phyloP scores from a whole-genome alignment of 2,329 filamentous ascomycete species.

The Hypomyces rosellus region DNA sequence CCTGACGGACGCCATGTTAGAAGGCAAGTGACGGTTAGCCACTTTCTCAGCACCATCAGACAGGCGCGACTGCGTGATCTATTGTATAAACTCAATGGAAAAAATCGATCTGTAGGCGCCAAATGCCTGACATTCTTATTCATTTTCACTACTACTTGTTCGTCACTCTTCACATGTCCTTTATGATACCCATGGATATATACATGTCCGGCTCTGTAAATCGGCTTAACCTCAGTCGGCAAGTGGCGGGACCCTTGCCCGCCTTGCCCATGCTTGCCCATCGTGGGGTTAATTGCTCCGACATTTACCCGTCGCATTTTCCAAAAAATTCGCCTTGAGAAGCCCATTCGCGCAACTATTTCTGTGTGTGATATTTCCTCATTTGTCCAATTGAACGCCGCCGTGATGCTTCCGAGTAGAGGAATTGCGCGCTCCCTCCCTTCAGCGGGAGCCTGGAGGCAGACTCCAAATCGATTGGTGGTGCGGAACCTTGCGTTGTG shows the following conservation, averaged over 20 bases:
- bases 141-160: no score
- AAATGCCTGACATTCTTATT: conserved; percentile 2
- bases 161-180: background rate
- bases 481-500: conserved; percentile 1
- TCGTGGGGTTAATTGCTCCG: conserved; percentile 19
- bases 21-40: no score
- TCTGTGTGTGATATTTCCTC: background rate
- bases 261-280: background rate
- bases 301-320: conserved; percentile 28
- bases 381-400: conserved; percentile 15
- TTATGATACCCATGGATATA: background rate
- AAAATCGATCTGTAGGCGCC: conserved; percentile 2
- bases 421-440: conserved; percentile 35
- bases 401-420: conserved; percentile 41
- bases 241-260: background rate
- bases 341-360: conserved; percentile 15
- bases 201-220: background rate
- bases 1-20: no score
- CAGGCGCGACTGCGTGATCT: background rate
- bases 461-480: conserved; percentile 24
- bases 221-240: background rate
- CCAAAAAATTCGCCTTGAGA: conserved; percentile 25
- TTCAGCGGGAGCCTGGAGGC: conserved; percentile 26
- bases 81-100: background rate
- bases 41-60: background rate